These are phyloP conservation scores for Dicorynia guianensis DNA, from an alignment of 306 rosid genomes.

Conservation along the genomic window DNA sequence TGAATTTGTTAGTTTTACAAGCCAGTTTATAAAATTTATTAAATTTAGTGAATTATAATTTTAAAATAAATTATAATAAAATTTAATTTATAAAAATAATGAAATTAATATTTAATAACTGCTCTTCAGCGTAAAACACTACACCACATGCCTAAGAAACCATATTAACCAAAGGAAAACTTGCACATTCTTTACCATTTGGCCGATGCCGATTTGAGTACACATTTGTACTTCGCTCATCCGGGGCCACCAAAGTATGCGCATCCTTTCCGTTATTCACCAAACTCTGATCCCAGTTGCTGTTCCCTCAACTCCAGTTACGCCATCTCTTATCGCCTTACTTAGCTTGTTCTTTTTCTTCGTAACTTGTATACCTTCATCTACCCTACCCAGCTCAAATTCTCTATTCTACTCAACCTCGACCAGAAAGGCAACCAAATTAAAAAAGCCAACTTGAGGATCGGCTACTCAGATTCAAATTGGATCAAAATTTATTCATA, in stretches of 20 bases:
- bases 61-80: too few species aligned
- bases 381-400: conserved; percentile 37
- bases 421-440: conserved; percentile 16
- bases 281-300: conserved; percentile 37
- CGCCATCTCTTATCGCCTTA: conserved; percentile 49
- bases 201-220: conserved; percentile 41
- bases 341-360: conserved; percentile 67
- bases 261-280: conserved; percentile 47
- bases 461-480: conserved; percentile 43
- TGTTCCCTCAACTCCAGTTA: conserved; percentile 41
- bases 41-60: too few species aligned
- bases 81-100: too few species aligned
- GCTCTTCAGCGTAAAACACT: conserved; percentile 9
- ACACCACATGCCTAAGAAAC: conserved; percentile 5
- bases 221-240: conserved; percentile 35
- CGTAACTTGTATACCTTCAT: conserved; percentile 57
- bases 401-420: conserved; percentile 36
- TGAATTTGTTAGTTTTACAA: too few species aligned
- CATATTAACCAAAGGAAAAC: conserved; percentile 39
- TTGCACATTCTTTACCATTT: conserved; percentile 66
- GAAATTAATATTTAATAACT: conserved; percentile 5
- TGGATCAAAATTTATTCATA: not conserved
- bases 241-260: conserved; percentile 28
- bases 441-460: conserved; percentile 13
- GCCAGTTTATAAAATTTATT: too few species aligned